Conservation (phyloP, 1,284 basidiomycete genomes). For the Irpex rosettiformis region DNA sequence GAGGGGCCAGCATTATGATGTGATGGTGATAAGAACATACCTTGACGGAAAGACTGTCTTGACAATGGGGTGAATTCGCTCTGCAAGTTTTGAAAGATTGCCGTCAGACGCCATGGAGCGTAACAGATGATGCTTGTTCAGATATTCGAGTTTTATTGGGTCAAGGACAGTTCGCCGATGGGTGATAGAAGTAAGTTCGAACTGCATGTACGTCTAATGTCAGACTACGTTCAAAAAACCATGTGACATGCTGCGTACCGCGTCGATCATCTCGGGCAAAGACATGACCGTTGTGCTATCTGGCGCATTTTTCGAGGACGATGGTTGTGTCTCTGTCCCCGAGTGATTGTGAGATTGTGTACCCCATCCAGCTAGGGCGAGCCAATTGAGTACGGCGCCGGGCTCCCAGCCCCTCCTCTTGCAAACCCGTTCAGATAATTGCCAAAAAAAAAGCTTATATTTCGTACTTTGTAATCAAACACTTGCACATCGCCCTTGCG, state of each 20-base stretch:
- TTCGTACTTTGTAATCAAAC: conserved; percentile 75
- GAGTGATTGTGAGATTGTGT: conserved; percentile 38
- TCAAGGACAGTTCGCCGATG: conserved; percentile 76
- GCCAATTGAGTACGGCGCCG: conserved; percentile 87
- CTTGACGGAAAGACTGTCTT: conserved; percentile 45
- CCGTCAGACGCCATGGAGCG: conserved; percentile 39
- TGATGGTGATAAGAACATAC: conserved; percentile 23
- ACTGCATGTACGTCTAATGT: conserved; percentile 37
- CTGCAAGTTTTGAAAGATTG: conserved; percentile 45
- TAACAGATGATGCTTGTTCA: conserved; percentile 78
- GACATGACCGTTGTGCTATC: conserved; percentile 67
- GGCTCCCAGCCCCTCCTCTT: conserved; percentile 86
- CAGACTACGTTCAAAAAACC: not conserved
- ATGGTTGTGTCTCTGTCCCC: conserved; percentile 16
- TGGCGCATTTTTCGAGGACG: conserved; percentile 38
- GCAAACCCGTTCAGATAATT: not conserved
- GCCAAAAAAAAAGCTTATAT: not conserved
- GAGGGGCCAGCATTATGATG: conserved; percentile 2
- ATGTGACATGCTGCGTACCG: conserved; percentile 36
- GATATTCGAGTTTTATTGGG: conserved; percentile 64
- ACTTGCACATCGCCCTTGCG: conserved; percentile 88
- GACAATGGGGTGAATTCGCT: conserved; percentile 43
- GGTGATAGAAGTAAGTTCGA: conserved; percentile 68
- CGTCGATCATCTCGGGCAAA: conserved; percentile 58
- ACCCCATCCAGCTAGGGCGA: conserved; percentile 93